These are phyloP conservation scores for Sanghuangporus sanghuang DNA, from an alignment of 1,284 basidiomycete species.

Conservation along the genomic window DNA sequence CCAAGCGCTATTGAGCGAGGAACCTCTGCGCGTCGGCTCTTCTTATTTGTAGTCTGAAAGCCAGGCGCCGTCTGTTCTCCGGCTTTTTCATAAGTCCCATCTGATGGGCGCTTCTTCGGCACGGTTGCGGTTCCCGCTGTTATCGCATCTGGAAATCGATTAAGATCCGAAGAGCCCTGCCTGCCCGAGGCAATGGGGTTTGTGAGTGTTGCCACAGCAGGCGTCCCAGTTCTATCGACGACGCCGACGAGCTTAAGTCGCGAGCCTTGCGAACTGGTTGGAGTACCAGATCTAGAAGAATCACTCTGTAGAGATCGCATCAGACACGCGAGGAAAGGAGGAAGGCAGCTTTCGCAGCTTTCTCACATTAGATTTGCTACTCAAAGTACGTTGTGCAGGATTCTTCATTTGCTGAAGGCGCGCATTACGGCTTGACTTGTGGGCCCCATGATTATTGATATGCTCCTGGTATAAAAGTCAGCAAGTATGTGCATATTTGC, in stretches of 20 bases:
- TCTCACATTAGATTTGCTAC: not conserved
- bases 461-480: slow-evolving; percentile 24
- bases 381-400: not conserved
- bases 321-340: not conserved
- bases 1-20: not conserved
- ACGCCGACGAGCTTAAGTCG: not conserved
- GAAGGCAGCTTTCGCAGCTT: not conserved
- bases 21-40: not conserved
- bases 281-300: not conserved
- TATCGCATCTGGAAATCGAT: not conserved
- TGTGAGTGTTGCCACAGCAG: not conserved
- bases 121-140: not conserved
- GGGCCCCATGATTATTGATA: slow-evolving; percentile 28
- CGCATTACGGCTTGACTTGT: slow-evolving; percentile 17
- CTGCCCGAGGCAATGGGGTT: not conserved
- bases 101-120: not conserved
- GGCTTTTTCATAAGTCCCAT: not conserved
- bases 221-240: not conserved
- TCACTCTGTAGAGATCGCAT: not conserved
- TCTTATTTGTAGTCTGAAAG: not conserved
- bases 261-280: not conserved
- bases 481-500: not conserved
- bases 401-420: not conserved
- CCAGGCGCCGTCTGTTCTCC: not conserved
- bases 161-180: not conserved